These are phyloP conservation scores for Tetradesmus obliquus DNA, from an alignment of 139 green algal genomes.

Conservation along the genomic window DNA sequence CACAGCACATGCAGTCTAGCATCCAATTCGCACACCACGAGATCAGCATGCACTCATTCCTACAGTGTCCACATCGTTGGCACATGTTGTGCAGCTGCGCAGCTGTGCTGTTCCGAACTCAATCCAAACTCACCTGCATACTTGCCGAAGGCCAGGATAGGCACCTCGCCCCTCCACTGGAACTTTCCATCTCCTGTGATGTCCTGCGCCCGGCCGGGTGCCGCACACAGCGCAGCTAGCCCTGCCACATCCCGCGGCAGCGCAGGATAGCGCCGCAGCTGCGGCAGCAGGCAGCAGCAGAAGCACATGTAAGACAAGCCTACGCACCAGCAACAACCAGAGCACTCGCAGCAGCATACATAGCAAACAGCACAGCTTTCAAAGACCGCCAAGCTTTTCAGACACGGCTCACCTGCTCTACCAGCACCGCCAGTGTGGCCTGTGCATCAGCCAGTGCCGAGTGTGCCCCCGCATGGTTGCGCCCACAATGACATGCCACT, in stretches of 20 bases:
- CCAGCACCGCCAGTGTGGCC: conserved; percentile 26
- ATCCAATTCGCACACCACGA: neutral
- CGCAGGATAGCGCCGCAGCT: conserved; percentile 16
- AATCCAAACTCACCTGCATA: neutral
- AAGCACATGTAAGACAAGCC: neutral
- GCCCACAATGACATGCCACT: conserved; percentile 7
- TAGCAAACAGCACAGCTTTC: too few relatives aligned
- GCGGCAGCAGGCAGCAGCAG: neutral
- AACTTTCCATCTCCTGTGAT: conserved; percentile 37
- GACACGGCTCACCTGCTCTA: conserved; percentile 3
- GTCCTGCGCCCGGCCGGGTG: neutral
- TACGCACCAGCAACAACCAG: neutral
- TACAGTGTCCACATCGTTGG: too few relatives aligned
- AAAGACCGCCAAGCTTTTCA: neutral
- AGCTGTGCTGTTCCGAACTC: too few relatives aligned
- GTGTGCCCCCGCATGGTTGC: conserved; percentile 4
- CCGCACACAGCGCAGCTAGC: conserved; percentile 19
- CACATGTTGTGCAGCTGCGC: too few relatives aligned
- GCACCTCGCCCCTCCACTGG: conserved; percentile 20
- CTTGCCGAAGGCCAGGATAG: conserved; percentile 29
- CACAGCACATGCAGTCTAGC: too few relatives aligned
- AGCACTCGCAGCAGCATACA: neutral
- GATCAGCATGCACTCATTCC: too few relatives aligned
- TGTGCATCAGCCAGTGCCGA: conserved; percentile 40
- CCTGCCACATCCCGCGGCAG: neutral